These are phyloP conservation scores for Phytopythium chamaehyphon DNA, from an alignment of 352 stramenopile genomes.

Conservation along the genomic window DNA sequence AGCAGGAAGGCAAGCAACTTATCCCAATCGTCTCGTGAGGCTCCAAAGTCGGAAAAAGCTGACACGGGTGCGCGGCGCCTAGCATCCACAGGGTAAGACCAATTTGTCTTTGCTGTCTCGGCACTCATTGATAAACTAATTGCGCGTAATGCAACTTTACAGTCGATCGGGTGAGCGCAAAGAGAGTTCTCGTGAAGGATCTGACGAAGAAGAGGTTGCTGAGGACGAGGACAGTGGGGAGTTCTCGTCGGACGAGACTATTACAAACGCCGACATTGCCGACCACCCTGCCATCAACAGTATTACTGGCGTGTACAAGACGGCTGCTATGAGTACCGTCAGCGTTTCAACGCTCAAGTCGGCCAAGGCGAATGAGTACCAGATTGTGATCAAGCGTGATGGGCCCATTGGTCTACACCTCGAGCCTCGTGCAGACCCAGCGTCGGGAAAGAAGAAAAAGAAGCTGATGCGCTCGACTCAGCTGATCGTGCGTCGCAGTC, in stretches of 20 bases:
- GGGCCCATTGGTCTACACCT: conserved; percentile 61
- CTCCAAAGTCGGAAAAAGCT: conserved; percentile 52
- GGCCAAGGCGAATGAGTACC: conserved; percentile 80
- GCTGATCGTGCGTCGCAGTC: conserved; percentile 74
- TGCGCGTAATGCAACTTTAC: conserved; percentile 3
- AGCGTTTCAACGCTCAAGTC: conserved; percentile 73
- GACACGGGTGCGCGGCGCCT: conserved; percentile 31
- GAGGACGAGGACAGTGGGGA: conserved; percentile 41
- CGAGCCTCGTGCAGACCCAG: conserved; percentile 32
- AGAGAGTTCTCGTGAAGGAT: conserved; percentile 31
- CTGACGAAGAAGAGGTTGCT: conserved; percentile 39
- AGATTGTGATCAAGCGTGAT: conserved; percentile 57
- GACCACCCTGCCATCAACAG: conserved; percentile 71
- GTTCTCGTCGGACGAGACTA: conserved; percentile 61
- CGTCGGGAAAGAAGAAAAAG: conserved; percentile 18
- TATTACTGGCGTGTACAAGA: conserved; percentile 82
- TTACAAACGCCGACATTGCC: conserved; percentile 59
- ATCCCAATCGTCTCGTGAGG: conserved; percentile 58
- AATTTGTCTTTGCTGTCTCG: conserved; percentile 4
- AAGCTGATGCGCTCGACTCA: conserved; percentile 46
- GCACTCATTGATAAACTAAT: too few species aligned
- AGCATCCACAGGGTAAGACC: conserved; percentile 61
- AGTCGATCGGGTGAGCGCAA: conserved; percentile 40
- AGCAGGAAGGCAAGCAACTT: conserved; percentile 48
- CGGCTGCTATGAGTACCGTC: conserved; percentile 71